Conservation (phyloP, 148 eudicot species). For the Linanthus parryae region DNA sequence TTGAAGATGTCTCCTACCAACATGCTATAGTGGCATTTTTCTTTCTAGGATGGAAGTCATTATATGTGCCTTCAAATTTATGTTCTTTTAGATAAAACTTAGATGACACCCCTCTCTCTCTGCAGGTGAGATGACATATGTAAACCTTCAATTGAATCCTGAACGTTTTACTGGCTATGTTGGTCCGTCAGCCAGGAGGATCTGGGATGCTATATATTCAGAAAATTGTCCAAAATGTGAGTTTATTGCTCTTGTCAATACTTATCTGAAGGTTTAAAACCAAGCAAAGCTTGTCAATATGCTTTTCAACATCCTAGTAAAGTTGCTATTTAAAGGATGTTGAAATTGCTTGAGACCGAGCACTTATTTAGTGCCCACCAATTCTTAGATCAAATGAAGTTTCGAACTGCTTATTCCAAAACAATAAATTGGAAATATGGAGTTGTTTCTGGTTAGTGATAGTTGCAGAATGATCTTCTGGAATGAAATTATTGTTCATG, state of each 20-base stretch:
- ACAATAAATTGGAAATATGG: too few relatives aligned
- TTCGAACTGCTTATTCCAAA: too few relatives aligned
- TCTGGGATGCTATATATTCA: slow-evolving; percentile 93
- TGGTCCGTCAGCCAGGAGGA: slow-evolving; percentile 92
- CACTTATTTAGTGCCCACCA: too few relatives aligned
- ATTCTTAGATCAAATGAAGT: too few relatives aligned
- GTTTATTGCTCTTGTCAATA: slow-evolving; percentile 8
- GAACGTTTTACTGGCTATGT: slow-evolving; percentile 88
- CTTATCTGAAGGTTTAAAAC: neutral
- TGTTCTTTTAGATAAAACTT: too few relatives aligned
- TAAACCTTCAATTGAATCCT: slow-evolving; percentile 81
- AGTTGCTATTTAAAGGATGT: too few relatives aligned
- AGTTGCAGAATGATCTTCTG: neutral
- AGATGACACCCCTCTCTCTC: neutral
- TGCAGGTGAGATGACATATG: slow-evolving; percentile 98
- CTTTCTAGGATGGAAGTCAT: neutral
- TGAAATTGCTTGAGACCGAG: too few relatives aligned
- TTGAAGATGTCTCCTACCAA: neutral
- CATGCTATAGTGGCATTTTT: slow-evolving; percentile 1
- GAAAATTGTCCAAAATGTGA: slow-evolving; percentile 95
- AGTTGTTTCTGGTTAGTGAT: neutral
- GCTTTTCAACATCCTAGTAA: too few relatives aligned
- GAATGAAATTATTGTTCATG: neutral
- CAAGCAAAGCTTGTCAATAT: too few relatives aligned
- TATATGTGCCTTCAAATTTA: too few relatives aligned